Evolutionary conservation across 345 rosid species (phyloP).

Genomic region (Salix suchowensis): DNA sequence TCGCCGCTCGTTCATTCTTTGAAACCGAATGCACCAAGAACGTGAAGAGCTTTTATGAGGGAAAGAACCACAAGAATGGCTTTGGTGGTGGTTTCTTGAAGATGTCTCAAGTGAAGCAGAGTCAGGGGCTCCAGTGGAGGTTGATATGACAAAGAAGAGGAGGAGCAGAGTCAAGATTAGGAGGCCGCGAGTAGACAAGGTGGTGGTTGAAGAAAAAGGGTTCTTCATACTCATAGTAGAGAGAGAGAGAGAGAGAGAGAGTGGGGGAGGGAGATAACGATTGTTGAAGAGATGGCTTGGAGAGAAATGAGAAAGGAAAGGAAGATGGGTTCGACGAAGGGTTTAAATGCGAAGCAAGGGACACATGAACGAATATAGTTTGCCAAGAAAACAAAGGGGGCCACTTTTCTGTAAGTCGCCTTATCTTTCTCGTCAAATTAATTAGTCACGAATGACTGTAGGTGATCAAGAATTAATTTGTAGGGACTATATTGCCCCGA

Average conservation of each 20-base stretch:
- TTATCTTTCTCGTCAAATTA: slow-evolving; percentile 16
- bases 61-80: slow-evolving; percentile 34
- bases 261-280: not conserved
- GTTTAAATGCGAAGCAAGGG: slow-evolving; percentile 37
- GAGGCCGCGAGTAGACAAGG: not conserved
- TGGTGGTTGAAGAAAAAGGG: not conserved
- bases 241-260: not conserved
- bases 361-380: slow-evolving; percentile 36
- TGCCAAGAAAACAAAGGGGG: not conserved
- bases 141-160: not conserved
- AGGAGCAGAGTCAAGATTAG: not conserved
- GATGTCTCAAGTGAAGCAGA: not conserved
- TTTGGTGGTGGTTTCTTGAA: slow-evolving; percentile 13
- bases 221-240: slow-evolving; percentile 14
- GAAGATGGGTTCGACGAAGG: not conserved
- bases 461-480: not conserved
- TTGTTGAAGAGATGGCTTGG: not conserved
- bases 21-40: slow-evolving; percentile 40
- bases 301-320: not conserved
- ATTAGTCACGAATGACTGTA: slow-evolving; percentile 31
- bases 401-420: not conserved
- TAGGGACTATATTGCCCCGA: not conserved
- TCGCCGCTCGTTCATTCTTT: slow-evolving; percentile 21
- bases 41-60: slow-evolving; percentile 18
- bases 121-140: not conserved